A percentile compares a stretch with the other conserved stretches of the same genome.
Evolutionary conservation across 768 basidiomycete species (phyloP).

Genomic region (Trametes cingulata): DNA sequence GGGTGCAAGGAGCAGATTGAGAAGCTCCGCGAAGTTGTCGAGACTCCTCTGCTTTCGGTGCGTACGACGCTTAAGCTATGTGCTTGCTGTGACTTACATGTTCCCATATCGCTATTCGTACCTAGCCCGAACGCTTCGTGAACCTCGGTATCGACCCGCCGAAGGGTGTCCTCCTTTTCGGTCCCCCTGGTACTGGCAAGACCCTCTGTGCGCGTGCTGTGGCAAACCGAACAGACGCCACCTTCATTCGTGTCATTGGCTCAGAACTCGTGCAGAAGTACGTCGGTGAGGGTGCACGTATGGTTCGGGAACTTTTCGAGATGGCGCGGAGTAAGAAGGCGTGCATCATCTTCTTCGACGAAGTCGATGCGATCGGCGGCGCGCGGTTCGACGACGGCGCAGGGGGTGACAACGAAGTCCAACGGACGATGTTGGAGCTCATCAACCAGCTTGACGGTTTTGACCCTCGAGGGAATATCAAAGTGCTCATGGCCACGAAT

Average conservation of each 20-base stretch:
- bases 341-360: constrained; percentile 99
- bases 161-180: constrained; percentile 94
- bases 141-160: constrained; percentile 99
- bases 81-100: neutral
- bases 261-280: constrained; percentile 99
- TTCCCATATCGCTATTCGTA: too few relatives aligned
- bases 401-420: constrained; percentile 98
- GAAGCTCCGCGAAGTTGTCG: constrained; percentile 97
- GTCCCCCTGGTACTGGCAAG: constrained; percentile 97
- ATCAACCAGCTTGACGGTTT: constrained; percentile 99
- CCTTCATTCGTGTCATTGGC: constrained; percentile 98
- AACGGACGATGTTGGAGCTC: constrained; percentile 97
- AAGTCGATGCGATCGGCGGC: constrained; percentile 97
- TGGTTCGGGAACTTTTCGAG: constrained; percentile 98
- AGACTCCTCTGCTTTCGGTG: constrained; percentile 92
- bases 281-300: constrained; percentile 97
- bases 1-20: constrained; percentile 99
- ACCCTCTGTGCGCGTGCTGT: constrained; percentile 98
- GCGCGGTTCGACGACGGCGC: constrained; percentile 98
- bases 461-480: constrained; percentile 98
- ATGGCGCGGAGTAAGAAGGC: constrained; percentile 99
- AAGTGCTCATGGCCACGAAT: constrained; percentile 99
- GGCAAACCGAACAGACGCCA: constrained; percentile 97
- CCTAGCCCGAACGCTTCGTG: constrained; percentile 96
- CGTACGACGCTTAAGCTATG: constrained; percentile 28